A percentile compares a stretch with the other conserved stretches of the same genome.
These are phyloP conservation scores for Daldinia concentrica DNA, from an alignment of 495 filamentous ascomycete species.

Conservation along the genomic window DNA sequence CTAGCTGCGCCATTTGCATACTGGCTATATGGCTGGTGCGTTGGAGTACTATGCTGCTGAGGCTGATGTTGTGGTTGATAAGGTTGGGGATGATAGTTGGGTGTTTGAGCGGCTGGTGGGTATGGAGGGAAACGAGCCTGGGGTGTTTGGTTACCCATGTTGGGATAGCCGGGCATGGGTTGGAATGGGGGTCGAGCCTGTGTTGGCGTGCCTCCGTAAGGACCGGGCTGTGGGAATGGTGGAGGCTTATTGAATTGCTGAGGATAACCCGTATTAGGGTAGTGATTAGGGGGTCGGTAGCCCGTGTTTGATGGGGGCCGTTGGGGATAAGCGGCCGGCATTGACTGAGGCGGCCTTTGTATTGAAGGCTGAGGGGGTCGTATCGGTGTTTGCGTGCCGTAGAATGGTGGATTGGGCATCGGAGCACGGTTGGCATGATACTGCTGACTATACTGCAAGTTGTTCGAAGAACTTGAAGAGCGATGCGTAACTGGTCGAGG, in stretches of 20 bases:
- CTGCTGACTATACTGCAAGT: conserved; percentile 50
- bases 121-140: conserved; percentile 46
- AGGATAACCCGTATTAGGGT: conserved; percentile 43
- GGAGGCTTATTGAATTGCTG: conserved; percentile 47
- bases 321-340: conserved; percentile 43
- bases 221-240: conserved; percentile 47
- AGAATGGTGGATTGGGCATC: conserved; percentile 53
- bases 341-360: conserved; percentile 42
- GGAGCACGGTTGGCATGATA: conserved; percentile 51
- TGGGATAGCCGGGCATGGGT: conserved; percentile 51
- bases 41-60: conserved; percentile 45
- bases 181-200: conserved; percentile 46
- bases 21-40: conserved; percentile 41
- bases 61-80: conserved; percentile 45
- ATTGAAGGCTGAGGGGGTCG: conserved; percentile 44
- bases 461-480: conserved; percentile 50
- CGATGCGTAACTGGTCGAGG: conserved; percentile 52
- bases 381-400: conserved; percentile 53
- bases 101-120: conserved; percentile 41
- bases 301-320: conserved; percentile 46
- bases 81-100: conserved; percentile 38
- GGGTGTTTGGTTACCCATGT: conserved; percentile 41
- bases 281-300: conserved; percentile 41
- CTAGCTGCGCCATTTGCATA: conserved; percentile 39
- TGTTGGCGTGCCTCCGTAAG: conserved; percentile 43